Base-by-base conservation (phyloP, 1,139 yeast species). In the Tardiomyces depauwii region DNA sequence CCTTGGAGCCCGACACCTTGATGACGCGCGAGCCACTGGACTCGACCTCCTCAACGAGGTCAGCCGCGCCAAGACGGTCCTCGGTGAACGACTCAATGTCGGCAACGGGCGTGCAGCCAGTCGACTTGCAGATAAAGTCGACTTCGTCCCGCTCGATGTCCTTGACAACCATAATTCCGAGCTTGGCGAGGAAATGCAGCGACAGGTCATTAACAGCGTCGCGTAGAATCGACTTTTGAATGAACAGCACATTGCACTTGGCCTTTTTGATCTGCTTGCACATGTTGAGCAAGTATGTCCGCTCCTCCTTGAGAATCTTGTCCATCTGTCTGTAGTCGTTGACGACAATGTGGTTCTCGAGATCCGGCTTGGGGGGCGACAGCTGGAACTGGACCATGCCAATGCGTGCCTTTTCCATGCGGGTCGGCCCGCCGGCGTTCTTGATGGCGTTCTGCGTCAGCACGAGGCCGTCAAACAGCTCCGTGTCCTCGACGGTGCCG, bases 281-380 rank as follows among this genome's bases (percentile, higher is more conserved):
- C 63, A 93, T 84, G 66, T 91, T 89, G 62, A 91, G 76, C 62
- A 91, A 71, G 64, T 91, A 91, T 27, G 95, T 93, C 63, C 99
- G 80, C 72, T 91, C 99, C 67, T 91, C 99, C 63, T 93, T 93
- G 62, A 91, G 74, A 57, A 91, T 91, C 71, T 89, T 91, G 68
- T 91, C 99, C 99, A 91, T 91, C 67, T 93, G 98, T 68, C 98
- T 79, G 70, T 91, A 91, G 66, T 91, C 99, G 63, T 86, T 91
- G 46, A 91, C 97, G 46, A 93, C 95, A 48, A 91, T 93, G 62
- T 89, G 91, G 64, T 91, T 91, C 68, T 91, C 98, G 83, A 93
- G 86, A 63, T 91, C 99, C 39, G 99, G 99, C 64, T 91, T 91
- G 57, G 99, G 99, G 41, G 99, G 98, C 30, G 97, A 88, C 51